Conservation (phyloP, 768 basidiomycete genomes). For the Candolleomyces aberdarensis region DNA sequence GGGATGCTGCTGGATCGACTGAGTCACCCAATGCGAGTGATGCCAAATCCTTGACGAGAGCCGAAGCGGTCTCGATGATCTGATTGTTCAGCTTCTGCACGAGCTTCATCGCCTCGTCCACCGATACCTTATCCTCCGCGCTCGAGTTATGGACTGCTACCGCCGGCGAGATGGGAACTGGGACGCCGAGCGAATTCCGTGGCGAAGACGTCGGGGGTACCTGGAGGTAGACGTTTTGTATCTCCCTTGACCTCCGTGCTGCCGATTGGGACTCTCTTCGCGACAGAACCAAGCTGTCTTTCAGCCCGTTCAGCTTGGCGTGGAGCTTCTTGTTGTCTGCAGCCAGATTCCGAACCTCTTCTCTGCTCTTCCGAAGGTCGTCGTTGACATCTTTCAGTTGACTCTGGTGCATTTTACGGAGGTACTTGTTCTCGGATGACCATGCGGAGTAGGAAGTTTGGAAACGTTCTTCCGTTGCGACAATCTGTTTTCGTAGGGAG, state of each 20-base stretch:
- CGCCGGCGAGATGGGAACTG: neutral
- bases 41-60: neutral
- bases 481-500: neutral
- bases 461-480: neutral
- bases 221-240: too few relatives aligned
- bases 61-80: neutral
- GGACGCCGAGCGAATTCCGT: neutral
- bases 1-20: neutral
- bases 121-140: neutral
- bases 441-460: slow-evolving; percentile 1
- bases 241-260: too few relatives aligned
- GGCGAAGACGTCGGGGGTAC: neutral
- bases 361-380: neutral
- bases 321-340: neutral
- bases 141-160: too few relatives aligned
- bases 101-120: neutral
- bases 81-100: neutral
- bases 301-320: neutral
- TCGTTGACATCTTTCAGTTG: neutral
- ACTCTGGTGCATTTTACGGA: neutral
- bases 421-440: slow-evolving; percentile 3
- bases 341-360: neutral
- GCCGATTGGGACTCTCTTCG: neutral
- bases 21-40: neutral
- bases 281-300: neutral